phyloP scores from a whole-genome alignment of 1,284 basidiomycete genomes.

The Trichosporon asahii region DNA sequence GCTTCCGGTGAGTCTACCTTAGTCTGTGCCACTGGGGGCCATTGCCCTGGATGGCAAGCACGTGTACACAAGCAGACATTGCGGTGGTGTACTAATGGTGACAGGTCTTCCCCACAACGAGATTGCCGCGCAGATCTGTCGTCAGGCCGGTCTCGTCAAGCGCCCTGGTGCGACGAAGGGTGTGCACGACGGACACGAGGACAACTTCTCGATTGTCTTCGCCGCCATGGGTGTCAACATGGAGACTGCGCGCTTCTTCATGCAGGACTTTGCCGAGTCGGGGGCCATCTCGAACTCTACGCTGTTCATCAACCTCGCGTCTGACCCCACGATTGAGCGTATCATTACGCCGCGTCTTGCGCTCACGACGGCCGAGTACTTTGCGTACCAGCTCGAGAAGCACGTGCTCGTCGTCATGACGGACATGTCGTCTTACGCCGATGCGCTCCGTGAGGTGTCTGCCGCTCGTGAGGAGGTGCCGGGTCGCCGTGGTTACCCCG shows the following conservation, averaged over 20 bases:
- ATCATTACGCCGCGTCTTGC: conserved; percentile 99
- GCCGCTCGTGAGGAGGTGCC: conserved; percentile 99
- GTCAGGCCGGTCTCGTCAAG: conserved; percentile 96
- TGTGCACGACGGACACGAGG: conserved; percentile 98
- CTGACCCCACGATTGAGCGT: conserved; percentile 99
- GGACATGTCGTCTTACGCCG: conserved; percentile 67
- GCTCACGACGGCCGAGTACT: conserved; percentile 98
- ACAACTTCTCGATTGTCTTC: conserved; percentile 99
- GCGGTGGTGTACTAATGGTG: not conserved
- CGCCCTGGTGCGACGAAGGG: conserved; percentile 78
- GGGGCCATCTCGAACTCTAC: conserved; percentile 97
- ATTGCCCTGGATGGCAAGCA: not conserved
- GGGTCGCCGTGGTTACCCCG: conserved; percentile 98
- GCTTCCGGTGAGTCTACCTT: conserved; percentile 60
- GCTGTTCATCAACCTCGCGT: conserved; percentile 97
- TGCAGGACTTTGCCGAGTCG: conserved; percentile 99
- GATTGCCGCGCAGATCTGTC: conserved; percentile 99
- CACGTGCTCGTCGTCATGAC: conserved; percentile 98
- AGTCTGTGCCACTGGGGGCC: not conserved
- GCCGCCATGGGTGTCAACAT: conserved; percentile 99
- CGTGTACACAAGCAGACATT: not conserved
- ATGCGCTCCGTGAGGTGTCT: conserved; percentile 60
- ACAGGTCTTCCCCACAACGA: conserved; percentile 95
- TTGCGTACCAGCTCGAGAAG: conserved; percentile 99
- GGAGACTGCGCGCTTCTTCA: conserved; percentile 99